Evolutionary conservation across 2,329 filamentous ascomycete genomes (phyloP).

Genomic region (Nothopassalora personata): DNA sequence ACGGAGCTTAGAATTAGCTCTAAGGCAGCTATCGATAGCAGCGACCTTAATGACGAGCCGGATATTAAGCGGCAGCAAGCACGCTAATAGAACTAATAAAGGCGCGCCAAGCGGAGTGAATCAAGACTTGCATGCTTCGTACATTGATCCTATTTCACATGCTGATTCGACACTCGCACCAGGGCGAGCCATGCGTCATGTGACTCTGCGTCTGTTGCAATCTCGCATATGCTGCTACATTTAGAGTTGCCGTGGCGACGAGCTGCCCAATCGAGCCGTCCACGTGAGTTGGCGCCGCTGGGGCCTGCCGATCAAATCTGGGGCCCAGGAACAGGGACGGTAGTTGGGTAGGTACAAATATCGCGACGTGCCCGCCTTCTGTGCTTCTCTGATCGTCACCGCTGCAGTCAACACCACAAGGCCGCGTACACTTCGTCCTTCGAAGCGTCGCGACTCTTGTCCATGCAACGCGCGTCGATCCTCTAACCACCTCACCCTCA

Average conservation of each 20-base stretch:
- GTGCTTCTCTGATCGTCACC: slow-evolving; percentile 24
- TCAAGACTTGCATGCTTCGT: background rate
- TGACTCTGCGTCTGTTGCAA: background rate
- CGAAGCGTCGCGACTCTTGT: slow-evolving; percentile 17
- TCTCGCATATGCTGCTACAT: background rate
- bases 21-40: background rate
- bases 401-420: slow-evolving; percentile 30
- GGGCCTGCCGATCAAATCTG: background rate
- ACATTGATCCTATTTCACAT: background rate
- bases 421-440: slow-evolving; percentile 19
- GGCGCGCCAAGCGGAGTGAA: background rate
- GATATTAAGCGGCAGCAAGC: background rate
- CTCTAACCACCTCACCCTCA: slow-evolving; percentile 31
- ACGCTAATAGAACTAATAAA: background rate
- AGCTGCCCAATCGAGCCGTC: background rate
- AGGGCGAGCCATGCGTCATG: background rate
- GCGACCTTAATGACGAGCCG: background rate
- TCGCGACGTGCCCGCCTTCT: slow-evolving; percentile 1
- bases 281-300: slow-evolving; percentile 1
- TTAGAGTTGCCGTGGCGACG: background rate
- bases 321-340: background rate
- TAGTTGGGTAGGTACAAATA: slow-evolving; percentile 3
- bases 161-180: background rate
- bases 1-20: too few relatives aligned
- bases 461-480: slow-evolving; percentile 50